Evolutionary conservation across 352 stramenopile genomes (phyloP), one percentile per base, ranked within the genome.

Genomic region (Globisporangium orthogonon): DNA sequence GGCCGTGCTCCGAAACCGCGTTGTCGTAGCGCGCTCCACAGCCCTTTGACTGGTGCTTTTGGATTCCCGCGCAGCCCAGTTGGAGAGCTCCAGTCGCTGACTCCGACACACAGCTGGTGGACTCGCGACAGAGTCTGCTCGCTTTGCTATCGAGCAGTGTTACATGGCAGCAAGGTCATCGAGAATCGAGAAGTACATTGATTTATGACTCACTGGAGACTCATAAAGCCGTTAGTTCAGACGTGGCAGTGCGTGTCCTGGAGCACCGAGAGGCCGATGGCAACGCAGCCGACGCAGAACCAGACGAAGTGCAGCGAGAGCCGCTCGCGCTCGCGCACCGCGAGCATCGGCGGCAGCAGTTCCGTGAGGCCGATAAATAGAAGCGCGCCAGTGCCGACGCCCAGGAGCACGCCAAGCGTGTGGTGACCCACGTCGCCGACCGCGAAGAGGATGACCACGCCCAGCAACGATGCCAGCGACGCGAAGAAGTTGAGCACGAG

Each of bases 341-440:
- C 50, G 43, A 63, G 43, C 58, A 63, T 63, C 18, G 58, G 58
- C 45, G 58, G 58, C 11, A 63, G 37, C 10, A 59, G 58, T 45
- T 43, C 58, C 29, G 14, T 50, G n/a, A 63, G 29, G 10, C 45
- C 50, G 31, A 63, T 63, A 31, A 63, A 63, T 23, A 63, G 14
- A 7, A 63, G 49, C 35, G 57, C 50, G 14, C 57, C n/a, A 52
- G 52, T 47, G 58, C 66, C 37, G 56, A 61, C 35, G 29, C 55
- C 57, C 35, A 76, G 52, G 50, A 76, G 52, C 17, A 61, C 41
- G 15, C 69, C 69, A 28, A 76, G 56, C 18, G 65, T 52, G 48
- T 66, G 52, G 14, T 55, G 52, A 41, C 65, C 67, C 50, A 65
- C 59, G 0, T 14, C 41, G n/a, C 65, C 61, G 0, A 64, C 58